phyloP scores from a whole-genome alignment of 345 rosid genomes.

The Populus alba region DNA sequence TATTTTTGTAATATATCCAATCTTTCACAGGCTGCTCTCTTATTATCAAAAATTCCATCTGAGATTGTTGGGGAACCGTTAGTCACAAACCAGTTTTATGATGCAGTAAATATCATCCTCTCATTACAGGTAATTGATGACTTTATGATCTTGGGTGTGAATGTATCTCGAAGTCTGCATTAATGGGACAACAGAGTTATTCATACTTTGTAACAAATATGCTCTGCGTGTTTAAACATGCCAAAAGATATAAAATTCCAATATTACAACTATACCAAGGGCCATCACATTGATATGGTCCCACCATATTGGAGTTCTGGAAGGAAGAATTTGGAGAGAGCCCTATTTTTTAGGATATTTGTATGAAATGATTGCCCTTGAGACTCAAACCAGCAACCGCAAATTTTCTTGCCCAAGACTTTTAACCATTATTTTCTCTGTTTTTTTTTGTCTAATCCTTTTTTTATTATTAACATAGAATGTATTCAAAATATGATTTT shows the following conservation, averaged over 20 bases:
- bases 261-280: background rate
- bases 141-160: background rate
- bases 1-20: constrained; percentile 6
- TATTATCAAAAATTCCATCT: constrained; percentile 63
- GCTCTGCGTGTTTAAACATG: background rate
- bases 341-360: background rate
- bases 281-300: background rate
- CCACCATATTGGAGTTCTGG: background rate
- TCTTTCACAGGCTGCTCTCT: constrained; percentile 59
- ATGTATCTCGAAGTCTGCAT: background rate
- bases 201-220: background rate
- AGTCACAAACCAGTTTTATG: constrained; percentile 55
- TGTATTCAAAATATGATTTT: background rate
- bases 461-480: background rate
- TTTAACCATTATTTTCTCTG: background rate
- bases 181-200: background rate
- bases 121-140: constrained; percentile 67
- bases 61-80: constrained; percentile 80
- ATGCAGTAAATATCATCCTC: constrained; percentile 83
- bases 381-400: background rate
- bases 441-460: background rate
- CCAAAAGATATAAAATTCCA: background rate
- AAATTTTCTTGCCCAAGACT: background rate
- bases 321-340: background rate
- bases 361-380: background rate